A percentile compares a stretch with the other conserved stretches of the same genome.
These are phyloP conservation scores for Marchantia paleacea DNA, from an alignment of 225 moss, liverwort and hornwort species.

Conservation along the genomic window DNA sequence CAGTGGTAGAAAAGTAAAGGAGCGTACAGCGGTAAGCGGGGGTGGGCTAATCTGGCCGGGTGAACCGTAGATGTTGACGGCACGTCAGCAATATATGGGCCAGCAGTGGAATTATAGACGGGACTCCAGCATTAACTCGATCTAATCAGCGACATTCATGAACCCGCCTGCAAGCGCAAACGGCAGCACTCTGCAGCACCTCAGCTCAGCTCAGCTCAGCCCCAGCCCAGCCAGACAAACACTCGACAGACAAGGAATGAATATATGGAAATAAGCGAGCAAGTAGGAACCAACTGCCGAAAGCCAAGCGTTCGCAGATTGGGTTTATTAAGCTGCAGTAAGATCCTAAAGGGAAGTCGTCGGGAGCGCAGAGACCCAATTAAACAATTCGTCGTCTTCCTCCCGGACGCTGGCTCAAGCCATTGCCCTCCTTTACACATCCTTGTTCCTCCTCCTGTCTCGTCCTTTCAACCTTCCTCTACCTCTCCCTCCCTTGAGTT, in stretches of 20 bases:
- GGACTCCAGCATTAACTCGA: slow-evolving; percentile 3
- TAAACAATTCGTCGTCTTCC: too few relatives aligned
- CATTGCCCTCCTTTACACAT: too few relatives aligned
- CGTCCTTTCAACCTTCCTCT: too few relatives aligned
- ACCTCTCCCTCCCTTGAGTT: too few relatives aligned
- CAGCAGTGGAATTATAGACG: slow-evolving; percentile 1
- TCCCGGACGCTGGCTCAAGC: too few relatives aligned
- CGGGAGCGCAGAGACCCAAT: not conserved
- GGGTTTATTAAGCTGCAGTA: too few relatives aligned
- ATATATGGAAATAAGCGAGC: not conserved
- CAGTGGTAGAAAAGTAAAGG: not conserved
- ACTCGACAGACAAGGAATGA: not conserved
- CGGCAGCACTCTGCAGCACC: not conserved
- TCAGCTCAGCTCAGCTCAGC: not conserved
- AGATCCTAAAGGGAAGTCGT: not conserved
- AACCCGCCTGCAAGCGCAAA: not conserved
- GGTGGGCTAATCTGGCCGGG: not conserved
- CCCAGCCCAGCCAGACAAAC: not conserved
- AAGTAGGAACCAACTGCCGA: not conserved
- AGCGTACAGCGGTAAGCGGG: not conserved
- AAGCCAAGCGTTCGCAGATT: not conserved
- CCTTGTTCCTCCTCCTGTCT: too few relatives aligned
- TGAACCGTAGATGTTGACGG: slow-evolving; percentile 3
- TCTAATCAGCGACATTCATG: slow-evolving; percentile 17
- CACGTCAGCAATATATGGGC: not conserved